Evolutionary conservation across 129 eudicot genomes (phyloP), one percentile per base, ranked within the genome.

Genomic region (Centaurea solstitialis): DNA sequence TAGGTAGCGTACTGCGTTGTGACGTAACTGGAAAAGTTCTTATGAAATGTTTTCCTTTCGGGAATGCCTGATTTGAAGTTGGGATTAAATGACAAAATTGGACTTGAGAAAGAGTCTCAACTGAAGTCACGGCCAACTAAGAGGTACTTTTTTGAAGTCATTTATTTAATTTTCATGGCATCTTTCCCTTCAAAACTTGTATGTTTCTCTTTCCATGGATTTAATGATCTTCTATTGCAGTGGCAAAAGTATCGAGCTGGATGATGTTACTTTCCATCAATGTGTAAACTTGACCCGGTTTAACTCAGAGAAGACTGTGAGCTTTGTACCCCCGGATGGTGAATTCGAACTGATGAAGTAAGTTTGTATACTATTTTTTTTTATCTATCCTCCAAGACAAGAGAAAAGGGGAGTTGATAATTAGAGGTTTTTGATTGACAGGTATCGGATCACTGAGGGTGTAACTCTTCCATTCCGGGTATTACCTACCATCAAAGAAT

Each of bases 311-410:
- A 95, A 95, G 87, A 95, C 99, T 15, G 99, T 95, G 67, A 95
- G 99, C 81, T 95, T 95, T 86, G 99, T 95, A 70, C 99, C 99
- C 12, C 99, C 99, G 23, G 99, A 95, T 89, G 99, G 99, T 82
- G 99, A 95, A 95, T 95, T 95, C 83, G 99, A 95, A 86, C 83
- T 95, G 83, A 95, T 95, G 98, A 95, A 95, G 99, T 95, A 93
- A 33, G 37, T 33, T 33, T 33, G 37, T 33, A 33, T 33, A n/a
- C n/a, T n/a, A n/a, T 26, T 26, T 33, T 33, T 33, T 33, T 33
- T 33, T 5, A n/a, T n/a, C n/a, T n/a, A n/a, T 33, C 37, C 37
- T 33, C 37, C 37, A 33, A 33, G 37, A 33, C 37, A 33, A 33
- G 37, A 33, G 37, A 33, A 33, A 33, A 3, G 35, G 37, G 37